Evolutionary conservation across 257 asterid genomes (phyloP).

Genomic region (Nicotiana undulata): DNA sequence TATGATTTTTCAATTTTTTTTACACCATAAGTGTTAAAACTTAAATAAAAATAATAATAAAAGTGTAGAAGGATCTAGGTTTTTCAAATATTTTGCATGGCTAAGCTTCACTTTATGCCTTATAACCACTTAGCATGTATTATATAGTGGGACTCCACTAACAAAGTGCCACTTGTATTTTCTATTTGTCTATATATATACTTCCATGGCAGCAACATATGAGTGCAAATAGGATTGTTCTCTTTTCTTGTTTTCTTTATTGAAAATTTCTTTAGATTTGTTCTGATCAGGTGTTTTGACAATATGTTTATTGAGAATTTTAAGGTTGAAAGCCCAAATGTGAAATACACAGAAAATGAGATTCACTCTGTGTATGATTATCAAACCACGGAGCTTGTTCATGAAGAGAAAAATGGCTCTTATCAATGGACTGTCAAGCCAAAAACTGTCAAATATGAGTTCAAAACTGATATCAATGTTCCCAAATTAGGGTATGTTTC

Average conservation of each 20-base stretch:
- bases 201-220: not conserved
- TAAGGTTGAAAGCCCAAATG: conserved; percentile 92
- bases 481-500: conserved; percentile 78
- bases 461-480: conserved; percentile 63
- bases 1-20: too few relatives aligned
- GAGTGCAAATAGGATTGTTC: not conserved
- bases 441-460: conserved; percentile 72
- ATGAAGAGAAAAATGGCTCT: conserved; percentile 66
- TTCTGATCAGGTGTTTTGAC: not conserved
- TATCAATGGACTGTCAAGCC: conserved; percentile 96
- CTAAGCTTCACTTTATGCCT: conserved; percentile 22
- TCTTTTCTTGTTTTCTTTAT: not conserved
- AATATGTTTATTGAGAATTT: conserved; percentile 85
- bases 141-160: conserved; percentile 7
- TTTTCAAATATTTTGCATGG: conserved; percentile 37
- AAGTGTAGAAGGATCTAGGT: not conserved
- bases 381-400: conserved; percentile 88
- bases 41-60: too few relatives aligned
- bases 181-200: conserved; percentile 4
- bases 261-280: not conserved
- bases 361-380: conserved; percentile 72
- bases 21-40: not conserved
- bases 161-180: conserved; percentile 10
- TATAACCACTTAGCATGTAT: too few relatives aligned
- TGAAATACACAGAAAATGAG: conserved; percentile 67